phyloP scores from a whole-genome alignment of 2,329 filamentous ascomycete genomes.

The Polytolypa hystricis region DNA sequence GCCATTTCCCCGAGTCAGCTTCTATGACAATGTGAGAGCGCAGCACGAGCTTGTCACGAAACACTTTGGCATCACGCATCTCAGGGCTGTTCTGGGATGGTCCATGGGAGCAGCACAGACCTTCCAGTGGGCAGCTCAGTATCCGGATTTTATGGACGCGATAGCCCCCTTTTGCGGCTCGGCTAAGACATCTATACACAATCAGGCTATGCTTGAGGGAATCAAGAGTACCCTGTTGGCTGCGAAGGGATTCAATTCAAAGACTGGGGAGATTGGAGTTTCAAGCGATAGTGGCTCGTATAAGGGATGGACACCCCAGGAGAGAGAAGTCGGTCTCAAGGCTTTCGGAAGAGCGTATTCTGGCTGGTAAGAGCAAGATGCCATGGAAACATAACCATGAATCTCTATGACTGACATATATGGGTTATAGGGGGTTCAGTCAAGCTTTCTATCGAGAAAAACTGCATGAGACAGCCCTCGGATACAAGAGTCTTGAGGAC shows the following conservation, averaged over 20 bases:
- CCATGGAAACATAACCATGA: neutral
- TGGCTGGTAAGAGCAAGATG: constrained; percentile 42
- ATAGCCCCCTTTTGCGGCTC: constrained; percentile 55
- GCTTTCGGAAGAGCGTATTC: constrained; percentile 67
- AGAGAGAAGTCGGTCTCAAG: constrained; percentile 50
- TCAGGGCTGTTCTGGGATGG: constrained; percentile 56
- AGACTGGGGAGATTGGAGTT: constrained; percentile 37
- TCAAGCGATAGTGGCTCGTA: constrained; percentile 29
- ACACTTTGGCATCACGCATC: constrained; percentile 48
- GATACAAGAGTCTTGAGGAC: constrained; percentile 57
- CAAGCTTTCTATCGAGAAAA: constrained; percentile 67
- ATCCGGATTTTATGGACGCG: constrained; percentile 55
- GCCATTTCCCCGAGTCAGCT: constrained; percentile 51
- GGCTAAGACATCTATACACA: constrained; percentile 54
- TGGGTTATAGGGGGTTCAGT: constrained; percentile 55
- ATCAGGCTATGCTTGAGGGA: constrained; percentile 57
- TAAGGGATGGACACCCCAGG: constrained; percentile 41
- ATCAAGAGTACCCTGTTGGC: constrained; percentile 51
- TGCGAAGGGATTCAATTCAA: constrained; percentile 44
- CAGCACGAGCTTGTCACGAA: constrained; percentile 57
- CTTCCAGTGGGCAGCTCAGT: constrained; percentile 53
- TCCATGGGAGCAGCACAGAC: constrained; percentile 60
- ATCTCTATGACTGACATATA: neutral
- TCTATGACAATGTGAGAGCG: constrained; percentile 60
- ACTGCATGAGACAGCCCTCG: constrained; percentile 53